Percentiles rank a stretch among this genome's conserved stretches.
Conservation (phyloP, 2,329 filamentous ascomycete genomes). For the Fusarium scirpi region DNA sequence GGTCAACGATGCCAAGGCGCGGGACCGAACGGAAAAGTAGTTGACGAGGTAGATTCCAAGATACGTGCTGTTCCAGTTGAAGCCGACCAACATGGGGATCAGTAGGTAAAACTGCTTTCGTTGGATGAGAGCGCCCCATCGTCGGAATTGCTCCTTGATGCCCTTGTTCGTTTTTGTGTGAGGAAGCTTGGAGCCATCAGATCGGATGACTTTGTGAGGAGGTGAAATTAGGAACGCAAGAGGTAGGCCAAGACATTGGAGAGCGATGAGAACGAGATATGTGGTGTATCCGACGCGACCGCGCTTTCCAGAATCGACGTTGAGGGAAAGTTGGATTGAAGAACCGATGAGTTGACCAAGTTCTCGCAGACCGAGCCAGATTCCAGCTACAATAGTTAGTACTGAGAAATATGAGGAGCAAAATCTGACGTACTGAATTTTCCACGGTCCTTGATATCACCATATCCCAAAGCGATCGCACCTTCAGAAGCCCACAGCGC, state of each 20-base stretch:
- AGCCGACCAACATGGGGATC: conserved; percentile 62
- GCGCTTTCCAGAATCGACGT: conserved; percentile 55
- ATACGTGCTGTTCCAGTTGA: conserved; percentile 64
- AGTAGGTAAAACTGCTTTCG: conserved; percentile 61
- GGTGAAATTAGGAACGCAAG: conserved; percentile 38
- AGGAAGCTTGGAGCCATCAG: conserved; percentile 36
- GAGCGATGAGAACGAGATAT: conserved; percentile 43
- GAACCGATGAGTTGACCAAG: conserved; percentile 65
- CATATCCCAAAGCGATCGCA: conserved; percentile 63
- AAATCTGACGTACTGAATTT: conserved; percentile 49
- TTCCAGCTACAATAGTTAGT: conserved; percentile 54
- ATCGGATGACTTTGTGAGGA: conserved; percentile 42
- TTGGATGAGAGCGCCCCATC: conserved; percentile 53
- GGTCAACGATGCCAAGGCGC: conserved; percentile 59
- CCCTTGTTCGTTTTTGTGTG: conserved; percentile 27
- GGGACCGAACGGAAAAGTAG: conserved; percentile 63
- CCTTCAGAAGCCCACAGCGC: conserved; percentile 65
- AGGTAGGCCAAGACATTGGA: conserved; percentile 45
- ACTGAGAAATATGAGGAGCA: accelerated
- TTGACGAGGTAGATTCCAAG: conserved; percentile 64
- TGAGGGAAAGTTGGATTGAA: conserved; percentile 63
- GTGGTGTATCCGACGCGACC: conserved; percentile 43
- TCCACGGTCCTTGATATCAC: conserved; percentile 60
- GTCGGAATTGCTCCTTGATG: conserved; percentile 29
- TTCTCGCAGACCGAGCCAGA: conserved; percentile 66